Conservation (phyloP, 441 rosid genomes). For the Pelargonium australe region DNA sequence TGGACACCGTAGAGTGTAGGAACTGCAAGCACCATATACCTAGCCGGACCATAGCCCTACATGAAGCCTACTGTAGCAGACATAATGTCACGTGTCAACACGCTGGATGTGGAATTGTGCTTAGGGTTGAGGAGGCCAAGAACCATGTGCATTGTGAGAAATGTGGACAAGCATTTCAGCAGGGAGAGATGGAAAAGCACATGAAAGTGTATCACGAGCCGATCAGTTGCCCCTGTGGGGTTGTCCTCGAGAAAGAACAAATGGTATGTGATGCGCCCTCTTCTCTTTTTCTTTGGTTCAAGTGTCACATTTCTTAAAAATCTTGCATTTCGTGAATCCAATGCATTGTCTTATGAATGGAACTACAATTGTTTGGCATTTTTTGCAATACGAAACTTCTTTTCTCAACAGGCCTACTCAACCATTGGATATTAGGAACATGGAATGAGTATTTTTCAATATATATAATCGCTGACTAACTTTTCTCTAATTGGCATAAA, state of each 20-base stretch:
- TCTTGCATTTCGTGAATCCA: no score
- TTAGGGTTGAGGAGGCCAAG: constrained; percentile 67
- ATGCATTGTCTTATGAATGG: no score
- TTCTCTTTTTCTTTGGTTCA: background rate
- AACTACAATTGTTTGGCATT: no score
- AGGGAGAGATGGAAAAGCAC: constrained; percentile 83
- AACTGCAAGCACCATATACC: constrained; percentile 85
- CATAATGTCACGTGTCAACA: constrained; percentile 71
- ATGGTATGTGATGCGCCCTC: constrained; percentile 45
- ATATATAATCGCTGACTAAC: no score
- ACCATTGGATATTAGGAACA: no score
- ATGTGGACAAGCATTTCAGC: constrained; percentile 76
- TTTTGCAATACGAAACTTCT: no score
- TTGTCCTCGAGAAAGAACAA: constrained; percentile 65
- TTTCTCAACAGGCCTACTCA: no score
- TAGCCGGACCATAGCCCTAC: constrained; percentile 65
- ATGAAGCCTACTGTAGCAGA: constrained; percentile 76
- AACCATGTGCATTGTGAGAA: constrained; percentile 67
- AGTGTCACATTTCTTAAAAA: no score
- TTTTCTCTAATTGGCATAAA: no score
- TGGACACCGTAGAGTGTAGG: constrained; percentile 68
- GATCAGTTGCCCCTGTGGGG: constrained; percentile 67
- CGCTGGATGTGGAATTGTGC: constrained; percentile 65
- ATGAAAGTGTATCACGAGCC: constrained; percentile 89
- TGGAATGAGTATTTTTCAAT: no score